Evolutionary conservation across 306 rosid genomes (phyloP).

Genomic region (Lathyrus aphaca): DNA sequence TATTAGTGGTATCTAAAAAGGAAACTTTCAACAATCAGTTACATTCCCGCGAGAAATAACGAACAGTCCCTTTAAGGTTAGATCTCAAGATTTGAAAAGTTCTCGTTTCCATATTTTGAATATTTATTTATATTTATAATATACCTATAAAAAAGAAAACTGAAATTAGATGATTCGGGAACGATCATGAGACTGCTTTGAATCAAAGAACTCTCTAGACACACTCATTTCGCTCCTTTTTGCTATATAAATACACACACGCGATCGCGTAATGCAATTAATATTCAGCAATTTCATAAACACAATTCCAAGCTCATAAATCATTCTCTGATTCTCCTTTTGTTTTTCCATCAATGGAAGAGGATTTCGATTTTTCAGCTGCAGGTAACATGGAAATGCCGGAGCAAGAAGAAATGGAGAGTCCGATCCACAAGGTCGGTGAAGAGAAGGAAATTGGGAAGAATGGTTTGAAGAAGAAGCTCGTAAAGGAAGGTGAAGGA

Average conservation of each 20-base stretch:
- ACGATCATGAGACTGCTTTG: constrained; percentile 13
- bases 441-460: constrained; percentile 82
- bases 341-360: constrained; percentile 46
- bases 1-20: background rate
- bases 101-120: background rate
- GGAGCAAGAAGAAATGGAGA: constrained; percentile 37
- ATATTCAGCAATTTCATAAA: background rate
- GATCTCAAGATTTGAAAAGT: constrained; percentile 22
- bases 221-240: background rate
- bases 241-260: background rate
- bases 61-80: constrained; percentile 6
- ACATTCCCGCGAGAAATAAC: constrained; percentile 13
- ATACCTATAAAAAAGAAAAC: background rate
- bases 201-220: constrained; percentile 39
- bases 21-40: constrained; percentile 35
- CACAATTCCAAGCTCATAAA: background rate
- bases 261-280: no score
- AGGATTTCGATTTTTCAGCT: constrained; percentile 62
- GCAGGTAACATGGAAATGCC: constrained; percentile 48
- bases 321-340: background rate
- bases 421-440: constrained; percentile 61
- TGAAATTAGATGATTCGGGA: constrained; percentile 36
- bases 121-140: background rate
- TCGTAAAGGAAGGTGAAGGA: constrained; percentile 72
- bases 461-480: constrained; percentile 73